Percentiles rank a stretch among this genome's conserved stretches.
phyloP scores from a whole-genome alignment of 208 protist genomes.

The Leptomonas pyrrhocoris region DNA sequence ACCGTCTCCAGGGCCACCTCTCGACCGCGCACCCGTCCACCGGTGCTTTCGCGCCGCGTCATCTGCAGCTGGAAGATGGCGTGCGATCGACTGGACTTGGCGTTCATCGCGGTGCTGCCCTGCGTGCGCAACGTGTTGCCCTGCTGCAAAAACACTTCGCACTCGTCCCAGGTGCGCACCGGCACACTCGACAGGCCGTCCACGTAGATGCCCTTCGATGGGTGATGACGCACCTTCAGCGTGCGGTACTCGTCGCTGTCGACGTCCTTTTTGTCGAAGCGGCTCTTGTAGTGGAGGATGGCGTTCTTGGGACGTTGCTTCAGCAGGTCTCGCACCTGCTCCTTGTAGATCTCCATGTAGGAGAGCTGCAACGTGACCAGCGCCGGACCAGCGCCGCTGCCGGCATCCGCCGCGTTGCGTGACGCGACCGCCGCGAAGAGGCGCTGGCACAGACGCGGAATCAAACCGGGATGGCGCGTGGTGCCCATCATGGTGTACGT shows the following conservation, averaged over 20 bases:
- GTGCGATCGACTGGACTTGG: slow-evolving; percentile 92
- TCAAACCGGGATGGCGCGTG: slow-evolving; percentile 68
- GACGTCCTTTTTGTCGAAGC: slow-evolving; percentile 60
- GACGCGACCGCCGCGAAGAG: slow-evolving; percentile 50
- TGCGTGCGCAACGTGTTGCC: slow-evolving; percentile 77
- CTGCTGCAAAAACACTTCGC: slow-evolving; percentile 60
- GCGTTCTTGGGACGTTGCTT: slow-evolving; percentile 67
- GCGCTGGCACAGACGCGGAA: slow-evolving; percentile 63
- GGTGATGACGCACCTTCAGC: slow-evolving; percentile 75
- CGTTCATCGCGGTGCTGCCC: slow-evolving; percentile 90
- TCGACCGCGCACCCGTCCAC: slow-evolving; percentile 79
- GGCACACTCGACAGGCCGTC: slow-evolving; percentile 82
- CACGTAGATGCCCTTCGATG: slow-evolving; percentile 67
- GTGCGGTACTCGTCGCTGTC: slow-evolving; percentile 53
- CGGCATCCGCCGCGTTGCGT: slow-evolving; percentile 10
- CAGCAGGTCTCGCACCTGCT: slow-evolving; percentile 81
- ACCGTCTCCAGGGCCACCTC: slow-evolving; percentile 42
- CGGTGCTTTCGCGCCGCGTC: slow-evolving; percentile 58
- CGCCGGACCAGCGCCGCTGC: neutral
- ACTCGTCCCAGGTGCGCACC: slow-evolving; percentile 67
- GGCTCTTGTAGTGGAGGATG: slow-evolving; percentile 56
- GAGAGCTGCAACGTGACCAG: slow-evolving; percentile 48
- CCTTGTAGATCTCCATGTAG: slow-evolving; percentile 92
- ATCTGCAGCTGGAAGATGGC: slow-evolving; percentile 94
- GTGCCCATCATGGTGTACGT: slow-evolving; percentile 94